Conservation (phyloP, 768 basidiomycete genomes). For the Suillus subaureus region DNA sequence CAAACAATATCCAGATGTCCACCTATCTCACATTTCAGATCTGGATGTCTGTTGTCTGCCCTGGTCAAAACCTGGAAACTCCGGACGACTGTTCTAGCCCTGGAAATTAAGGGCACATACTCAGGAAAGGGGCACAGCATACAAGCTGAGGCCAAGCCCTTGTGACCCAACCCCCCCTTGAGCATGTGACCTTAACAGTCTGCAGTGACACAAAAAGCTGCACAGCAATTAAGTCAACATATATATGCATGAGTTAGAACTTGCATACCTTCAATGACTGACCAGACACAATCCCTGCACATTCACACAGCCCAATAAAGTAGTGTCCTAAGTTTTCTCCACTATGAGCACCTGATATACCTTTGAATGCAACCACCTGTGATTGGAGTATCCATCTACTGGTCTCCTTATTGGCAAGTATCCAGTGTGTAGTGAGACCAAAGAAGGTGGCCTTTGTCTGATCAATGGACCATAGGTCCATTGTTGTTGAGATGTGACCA, state of each 20-base stretch:
- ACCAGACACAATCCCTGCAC: constrained; percentile 24
- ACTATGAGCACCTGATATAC: constrained; percentile 24
- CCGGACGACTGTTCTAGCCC: too few relatives aligned
- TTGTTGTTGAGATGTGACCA: constrained; percentile 16
- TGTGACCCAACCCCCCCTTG: too few relatives aligned
- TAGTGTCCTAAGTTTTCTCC: constrained; percentile 31
- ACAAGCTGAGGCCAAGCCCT: too few relatives aligned
- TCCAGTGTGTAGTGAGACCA: constrained; percentile 24
- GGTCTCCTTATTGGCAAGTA: constrained; percentile 18
- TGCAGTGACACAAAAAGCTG: constrained; percentile 26
- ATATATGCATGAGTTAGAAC: not conserved
- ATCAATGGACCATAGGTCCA: constrained; percentile 21
- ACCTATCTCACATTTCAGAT: too few relatives aligned
- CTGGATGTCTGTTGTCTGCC: too few relatives aligned
- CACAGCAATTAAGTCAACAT: constrained; percentile 2
- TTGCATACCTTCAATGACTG: constrained; percentile 25
- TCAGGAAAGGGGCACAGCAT: too few relatives aligned
- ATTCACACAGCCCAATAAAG: constrained; percentile 26
- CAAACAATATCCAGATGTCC: too few relatives aligned
- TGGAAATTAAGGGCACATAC: too few relatives aligned
- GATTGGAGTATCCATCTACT: constrained; percentile 23
- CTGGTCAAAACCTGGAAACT: too few relatives aligned
- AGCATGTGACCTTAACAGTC: too few relatives aligned
- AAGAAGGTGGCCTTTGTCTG: constrained; percentile 26
- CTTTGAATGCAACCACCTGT: constrained; percentile 26